Base-by-base conservation (phyloP, 306 rosid species). In the Dryas drummondii region DNA sequence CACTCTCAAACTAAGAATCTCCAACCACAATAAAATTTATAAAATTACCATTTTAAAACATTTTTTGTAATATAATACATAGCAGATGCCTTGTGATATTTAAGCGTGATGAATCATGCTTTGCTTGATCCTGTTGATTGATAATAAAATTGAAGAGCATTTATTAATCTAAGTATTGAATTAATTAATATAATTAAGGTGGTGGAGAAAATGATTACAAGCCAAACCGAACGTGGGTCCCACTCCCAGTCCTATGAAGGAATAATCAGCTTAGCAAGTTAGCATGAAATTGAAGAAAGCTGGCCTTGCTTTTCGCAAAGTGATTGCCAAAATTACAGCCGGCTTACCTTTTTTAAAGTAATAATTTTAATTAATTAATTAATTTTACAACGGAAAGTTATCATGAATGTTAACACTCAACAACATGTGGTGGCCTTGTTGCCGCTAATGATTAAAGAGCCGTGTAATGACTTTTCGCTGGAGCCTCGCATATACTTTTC, bases 191-290 rank as follows among this genome's bases (percentile, higher is more conserved):
- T 16, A 45, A 22, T 59, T 22, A 54, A 56, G n/a, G 63, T 60
- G 22, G 66, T 53, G 76, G 76, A 9, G 70, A 68, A 73, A 66
- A 72, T 82, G 72, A 67, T 77, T 77, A 74, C 63, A 62, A 67
- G 40, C 68, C 60, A 72, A 45, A 59, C 71, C 71, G 3, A 32
- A 55, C 27, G 52, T 63, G 68, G 60, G 67, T 4, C 77, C 74
- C 22, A 61, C 5, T 37, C 41, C 37, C 22, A 61, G 8, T 37
- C 41, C 37, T 62, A 46, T 47, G 16, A 53, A 54, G 73, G 64
- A 62, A 70, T 70, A 32, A 32, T 32, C 37, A 32, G 37, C 37
- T 32, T 22, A 22, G 22, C 22, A 32, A 1, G 3, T 2, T 73
- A 54, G 48, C 54, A 62, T 49, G 42, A n/a, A n/a, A n/a, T n/a